These are phyloP conservation scores for Sporopachydermia cereana DNA, from an alignment of 1,139 yeast species.

Conservation along the genomic window DNA sequence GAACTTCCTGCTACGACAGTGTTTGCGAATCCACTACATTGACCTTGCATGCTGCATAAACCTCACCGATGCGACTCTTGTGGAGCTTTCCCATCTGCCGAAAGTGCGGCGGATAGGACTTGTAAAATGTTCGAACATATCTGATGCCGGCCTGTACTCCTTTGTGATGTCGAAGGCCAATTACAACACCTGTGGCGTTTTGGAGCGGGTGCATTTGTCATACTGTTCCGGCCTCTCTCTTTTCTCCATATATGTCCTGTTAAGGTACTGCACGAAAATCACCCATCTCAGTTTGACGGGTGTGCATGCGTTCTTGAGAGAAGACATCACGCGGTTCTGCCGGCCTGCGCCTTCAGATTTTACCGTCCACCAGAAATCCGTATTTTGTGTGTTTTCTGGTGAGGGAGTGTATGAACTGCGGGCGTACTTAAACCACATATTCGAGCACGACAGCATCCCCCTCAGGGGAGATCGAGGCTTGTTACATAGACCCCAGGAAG, in stretches of 20 bases:
- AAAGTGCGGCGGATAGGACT: conserved; percentile 67
- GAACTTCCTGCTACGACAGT: conserved; percentile 51
- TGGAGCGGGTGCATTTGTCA: conserved; percentile 88
- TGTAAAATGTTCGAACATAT: conserved; percentile 64
- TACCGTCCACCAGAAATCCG: conserved; percentile 71
- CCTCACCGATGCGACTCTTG: conserved; percentile 60
- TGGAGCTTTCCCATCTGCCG: conserved; percentile 55
- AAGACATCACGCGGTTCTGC: conserved; percentile 78
- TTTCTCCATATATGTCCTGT: conserved; percentile 33
- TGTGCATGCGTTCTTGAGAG: conserved; percentile 72
- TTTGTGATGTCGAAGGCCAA: conserved; percentile 59
- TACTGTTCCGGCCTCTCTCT: conserved; percentile 72
- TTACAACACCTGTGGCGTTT: conserved; percentile 38
- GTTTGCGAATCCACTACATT: conserved; percentile 68
- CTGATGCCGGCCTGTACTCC: conserved; percentile 62
- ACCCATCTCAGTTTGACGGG: conserved; percentile 93
- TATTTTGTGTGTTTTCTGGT: conserved; percentile 92
- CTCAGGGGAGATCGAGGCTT: not conserved
- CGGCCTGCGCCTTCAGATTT: conserved; percentile 94
- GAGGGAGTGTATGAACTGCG: conserved; percentile 71
- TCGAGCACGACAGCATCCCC: not conserved
- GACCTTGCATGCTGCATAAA: conserved; percentile 78
- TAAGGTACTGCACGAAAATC: conserved; percentile 72
- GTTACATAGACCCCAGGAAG: no score
- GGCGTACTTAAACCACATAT: conserved; percentile 37